Conservation (phyloP, 1,284 basidiomycete species). For the Microbotryomycetes sp. region DNA sequence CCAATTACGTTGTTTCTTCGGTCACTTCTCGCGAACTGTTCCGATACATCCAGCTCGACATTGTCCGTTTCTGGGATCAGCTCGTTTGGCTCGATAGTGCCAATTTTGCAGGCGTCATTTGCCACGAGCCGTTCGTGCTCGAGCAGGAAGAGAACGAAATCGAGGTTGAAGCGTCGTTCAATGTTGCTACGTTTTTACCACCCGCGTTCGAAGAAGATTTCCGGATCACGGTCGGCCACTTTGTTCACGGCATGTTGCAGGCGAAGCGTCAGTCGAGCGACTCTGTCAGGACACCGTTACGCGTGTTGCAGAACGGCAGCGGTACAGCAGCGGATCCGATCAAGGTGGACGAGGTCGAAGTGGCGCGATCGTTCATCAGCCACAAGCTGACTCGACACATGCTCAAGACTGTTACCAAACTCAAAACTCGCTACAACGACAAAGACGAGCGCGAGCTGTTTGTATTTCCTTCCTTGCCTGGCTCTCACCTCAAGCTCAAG, state of each 20-base stretch:
- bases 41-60: slow-evolving; percentile 81
- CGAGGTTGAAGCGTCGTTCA: slow-evolving; percentile 85
- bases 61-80: slow-evolving; percentile 89
- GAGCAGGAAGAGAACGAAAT: slow-evolving; percentile 39
- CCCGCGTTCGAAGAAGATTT: slow-evolving; percentile 75
- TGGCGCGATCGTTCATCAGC: slow-evolving; percentile 64
- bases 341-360: slow-evolving; percentile 63
- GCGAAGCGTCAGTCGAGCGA: slow-evolving; percentile 57
- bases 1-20: slow-evolving; percentile 86
- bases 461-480: slow-evolving; percentile 79
- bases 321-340: slow-evolving; percentile 54
- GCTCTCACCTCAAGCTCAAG: slow-evolving; percentile 64
- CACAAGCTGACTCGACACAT: slow-evolving; percentile 75
- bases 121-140: slow-evolving; percentile 62
- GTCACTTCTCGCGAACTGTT: slow-evolving; percentile 93
- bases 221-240: slow-evolving; percentile 63
- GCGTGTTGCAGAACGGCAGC: slow-evolving; percentile 59
- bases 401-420: slow-evolving; percentile 50
- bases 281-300: slow-evolving; percentile 60
- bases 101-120: slow-evolving; percentile 86
- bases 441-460: slow-evolving; percentile 54
- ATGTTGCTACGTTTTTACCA: slow-evolving; percentile 86
- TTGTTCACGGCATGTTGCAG: slow-evolving; percentile 74
- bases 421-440: slow-evolving; percentile 59
- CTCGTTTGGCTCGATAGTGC: slow-evolving; percentile 92